Percentiles rank a stretch among this genome's conserved stretches.
These are phyloP conservation scores for Scalesia atractyloides DNA, from an alignment of 129 eudicot species.

Conservation along the genomic window DNA sequence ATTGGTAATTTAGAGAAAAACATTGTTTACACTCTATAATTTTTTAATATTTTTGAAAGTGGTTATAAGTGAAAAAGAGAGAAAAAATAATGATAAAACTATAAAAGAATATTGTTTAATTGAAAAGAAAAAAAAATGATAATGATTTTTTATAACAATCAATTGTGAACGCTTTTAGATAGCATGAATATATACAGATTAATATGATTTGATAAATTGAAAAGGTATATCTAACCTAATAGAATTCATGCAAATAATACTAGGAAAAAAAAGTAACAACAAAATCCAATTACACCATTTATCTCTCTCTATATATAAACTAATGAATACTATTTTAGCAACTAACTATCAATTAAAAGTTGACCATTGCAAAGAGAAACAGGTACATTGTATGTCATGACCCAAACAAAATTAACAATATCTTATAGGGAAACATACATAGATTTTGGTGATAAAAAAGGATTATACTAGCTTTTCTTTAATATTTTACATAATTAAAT, in stretches of 20 bases:
- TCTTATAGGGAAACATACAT: conserved; percentile 12
- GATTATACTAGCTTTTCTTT: neutral
- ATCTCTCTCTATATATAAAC: neutral
- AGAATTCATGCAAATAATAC: neutral
- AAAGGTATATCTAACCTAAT: neutral
- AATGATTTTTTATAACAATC: too few relatives aligned
- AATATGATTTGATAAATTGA: neutral
- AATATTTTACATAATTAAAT: neutral
- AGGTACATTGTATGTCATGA: conserved; percentile 13
- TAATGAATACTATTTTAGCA: neutral
- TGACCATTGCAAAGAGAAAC: conserved; percentile 12
- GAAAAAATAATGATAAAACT: too few relatives aligned
- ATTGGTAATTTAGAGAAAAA: too few relatives aligned
- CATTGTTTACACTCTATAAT: too few relatives aligned
- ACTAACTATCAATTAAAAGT: conserved; percentile 13
- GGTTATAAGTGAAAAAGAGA: too few relatives aligned
- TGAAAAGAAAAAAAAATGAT: too few relatives aligned
- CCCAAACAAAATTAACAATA: conserved; percentile 1
- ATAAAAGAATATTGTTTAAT: too few relatives aligned
- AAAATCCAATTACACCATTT: neutral
- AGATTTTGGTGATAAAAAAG: conserved; percentile 9
- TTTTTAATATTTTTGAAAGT: too few relatives aligned
- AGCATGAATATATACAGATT: neutral
- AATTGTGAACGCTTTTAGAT: too few relatives aligned
- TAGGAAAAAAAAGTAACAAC: neutral